A percentile compares a stretch with the other conserved stretches of the same genome.
phyloP scores from a whole-genome alignment of 176 grass and related monocot genomes.

The Musa acuminata region DNA sequence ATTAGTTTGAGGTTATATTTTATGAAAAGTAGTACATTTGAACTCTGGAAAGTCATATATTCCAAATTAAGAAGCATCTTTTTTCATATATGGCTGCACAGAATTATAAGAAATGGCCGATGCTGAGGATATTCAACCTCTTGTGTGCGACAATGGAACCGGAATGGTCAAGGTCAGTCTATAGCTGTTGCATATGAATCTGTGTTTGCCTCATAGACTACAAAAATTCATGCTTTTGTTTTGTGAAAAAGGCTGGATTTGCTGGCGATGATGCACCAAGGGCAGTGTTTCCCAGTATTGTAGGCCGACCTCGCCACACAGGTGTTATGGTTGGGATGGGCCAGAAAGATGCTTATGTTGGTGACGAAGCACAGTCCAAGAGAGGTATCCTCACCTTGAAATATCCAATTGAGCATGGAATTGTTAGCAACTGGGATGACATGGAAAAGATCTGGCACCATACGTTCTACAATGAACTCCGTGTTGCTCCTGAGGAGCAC shows the following conservation, averaged over 20 bases:
- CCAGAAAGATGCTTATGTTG: too few relatives aligned
- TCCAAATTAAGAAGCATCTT: too few relatives aligned
- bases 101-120: neutral
- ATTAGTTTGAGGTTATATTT: too few relatives aligned
- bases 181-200: too few relatives aligned
- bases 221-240: too few relatives aligned
- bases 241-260: neutral
- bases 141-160: neutral
- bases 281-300: neutral
- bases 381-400: too few relatives aligned
- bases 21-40: too few relatives aligned
- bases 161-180: too few relatives aligned
- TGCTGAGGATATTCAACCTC: neutral
- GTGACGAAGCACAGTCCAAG: too few relatives aligned
- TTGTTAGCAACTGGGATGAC: constrained; percentile 8
- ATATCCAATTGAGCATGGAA: constrained; percentile 4
- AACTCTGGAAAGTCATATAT: too few relatives aligned
- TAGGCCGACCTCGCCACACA: neutral
- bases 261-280: neutral
- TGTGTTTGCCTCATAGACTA: too few relatives aligned
- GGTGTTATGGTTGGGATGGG: neutral
- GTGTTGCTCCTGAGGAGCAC: neutral
- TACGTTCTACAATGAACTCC: too few relatives aligned
- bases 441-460: neutral
- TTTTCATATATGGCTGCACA: neutral